Base-by-base conservation (phyloP, 23 red algal genomes). In the Gracilaria vermiculophylla region DNA sequence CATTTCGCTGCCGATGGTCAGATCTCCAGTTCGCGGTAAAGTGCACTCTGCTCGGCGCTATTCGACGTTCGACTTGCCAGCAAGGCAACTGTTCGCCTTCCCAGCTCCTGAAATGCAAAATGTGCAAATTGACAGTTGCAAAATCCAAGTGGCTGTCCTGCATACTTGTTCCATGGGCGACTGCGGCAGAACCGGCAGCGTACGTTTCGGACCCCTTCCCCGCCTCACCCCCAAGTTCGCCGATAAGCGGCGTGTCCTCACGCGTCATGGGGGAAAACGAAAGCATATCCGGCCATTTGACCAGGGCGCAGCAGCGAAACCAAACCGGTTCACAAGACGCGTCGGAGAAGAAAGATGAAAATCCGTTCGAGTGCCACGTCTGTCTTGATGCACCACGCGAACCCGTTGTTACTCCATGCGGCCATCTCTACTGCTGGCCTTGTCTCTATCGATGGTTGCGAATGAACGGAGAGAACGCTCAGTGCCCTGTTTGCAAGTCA, bases 381-480 rank as follows among this genome's bases (percentile, higher is more conserved):
- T 99, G 97, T 54, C 92, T 99, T 75, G 97, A 99, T 35, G 54
- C 86, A 23, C 89, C 95, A 32, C 51, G 48, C 1, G 94, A 93
- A 23, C 97, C 97, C 19, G 97, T 99, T 36, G 93, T 99, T 19
- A 99, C 97, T 31, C 77, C 85, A 14, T 99, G 97, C 47, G 97
- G 97, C 58, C 97, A 99, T 91, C 85, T 99, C 67, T 99, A 88
- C 69, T 99, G 97, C 69, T 99, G 97, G 97, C 77, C 90, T 50
- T 95, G 93, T 66, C 76, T 99, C 0, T 95, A 92, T 49, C 62
- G 69, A 34, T 98, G 89, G 89, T 86, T 94, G 69, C 70, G 78
- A 31, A 62, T 70, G 31, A 90, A 94, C 36, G 74, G 92, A 23
- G 89, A 88, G 0, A 73, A 70, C 14, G 66, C 95, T n/a, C 72